These are phyloP conservation scores for Saccharomycopsis hybrid DNA, from an alignment of 1,139 yeast genomes.

Conservation along the genomic window DNA sequence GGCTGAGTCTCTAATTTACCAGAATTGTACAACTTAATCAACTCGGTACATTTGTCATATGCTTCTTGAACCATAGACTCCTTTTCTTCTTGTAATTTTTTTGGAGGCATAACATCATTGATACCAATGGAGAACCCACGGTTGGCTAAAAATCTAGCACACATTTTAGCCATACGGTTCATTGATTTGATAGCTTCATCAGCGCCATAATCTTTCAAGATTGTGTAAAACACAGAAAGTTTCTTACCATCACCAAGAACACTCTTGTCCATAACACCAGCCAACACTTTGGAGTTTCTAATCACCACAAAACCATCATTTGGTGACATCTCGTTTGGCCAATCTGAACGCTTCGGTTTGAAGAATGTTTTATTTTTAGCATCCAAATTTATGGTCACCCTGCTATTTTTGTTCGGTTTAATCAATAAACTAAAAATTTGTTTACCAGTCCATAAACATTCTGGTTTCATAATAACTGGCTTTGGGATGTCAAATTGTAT, in stretches of 20 bases:
- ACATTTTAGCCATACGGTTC: constrained; percentile 97
- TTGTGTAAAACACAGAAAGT: constrained; percentile 92
- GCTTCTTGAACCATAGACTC: constrained; percentile 90
- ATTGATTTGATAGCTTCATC: constrained; percentile 92
- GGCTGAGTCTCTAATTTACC: constrained; percentile 98
- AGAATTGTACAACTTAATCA: constrained; percentile 69
- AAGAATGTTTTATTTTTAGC: constrained; percentile 87
- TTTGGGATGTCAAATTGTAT: constrained; percentile 90
- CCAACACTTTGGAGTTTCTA: constrained; percentile 79
- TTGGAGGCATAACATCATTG: constrained; percentile 93
- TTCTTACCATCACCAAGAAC: constrained; percentile 97
- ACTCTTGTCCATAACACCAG: constrained; percentile 97
- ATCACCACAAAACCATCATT: constrained; percentile 92
- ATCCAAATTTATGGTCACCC: constrained; percentile 83
- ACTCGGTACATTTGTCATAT: constrained; percentile 84
- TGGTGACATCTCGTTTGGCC: constrained; percentile 92
- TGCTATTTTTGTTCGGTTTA: constrained; percentile 68
- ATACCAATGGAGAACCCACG: constrained; percentile 97
- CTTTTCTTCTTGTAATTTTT: constrained; percentile 66
- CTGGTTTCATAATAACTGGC: constrained; percentile 88
- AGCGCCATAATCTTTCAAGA: constrained; percentile 91
- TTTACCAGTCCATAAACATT: constrained; percentile 92
- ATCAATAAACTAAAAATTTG: constrained; percentile 87
- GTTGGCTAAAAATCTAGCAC: constrained; percentile 91
- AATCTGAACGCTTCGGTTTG: constrained; percentile 59